Conservation (phyloP, 2,329 filamentous ascomycete genomes). For the Pseudopithomyces chartarum region DNA sequence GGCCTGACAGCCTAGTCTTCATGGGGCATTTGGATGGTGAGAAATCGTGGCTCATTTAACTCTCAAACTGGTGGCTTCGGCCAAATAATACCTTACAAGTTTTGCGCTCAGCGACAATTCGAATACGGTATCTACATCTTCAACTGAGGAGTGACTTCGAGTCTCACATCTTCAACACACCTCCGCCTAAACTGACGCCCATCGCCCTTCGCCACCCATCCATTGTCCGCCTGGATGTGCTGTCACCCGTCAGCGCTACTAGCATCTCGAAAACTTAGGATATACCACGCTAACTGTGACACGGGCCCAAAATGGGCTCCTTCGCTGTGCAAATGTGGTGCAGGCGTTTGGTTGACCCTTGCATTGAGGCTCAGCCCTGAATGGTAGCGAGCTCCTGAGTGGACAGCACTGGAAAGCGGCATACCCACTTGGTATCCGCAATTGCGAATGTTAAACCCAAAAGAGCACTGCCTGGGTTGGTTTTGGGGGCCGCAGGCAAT, state of each 20-base stretch:
- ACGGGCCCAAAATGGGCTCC: background rate
- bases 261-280: background rate
- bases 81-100: too few relatives aligned
- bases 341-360: background rate
- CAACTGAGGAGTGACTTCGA: background rate
- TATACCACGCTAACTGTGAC: background rate
- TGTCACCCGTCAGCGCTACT: slow-evolving; percentile 3
- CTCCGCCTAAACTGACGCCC: too few relatives aligned
- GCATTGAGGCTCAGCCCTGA: slow-evolving; percentile 1
- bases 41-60: background rate
- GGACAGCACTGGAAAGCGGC: background rate
- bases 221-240: background rate
- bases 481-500: background rate
- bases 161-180: background rate
- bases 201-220: background rate
- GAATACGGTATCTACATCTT: background rate
- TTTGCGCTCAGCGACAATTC: too few relatives aligned
- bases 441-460: background rate
- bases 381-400: background rate
- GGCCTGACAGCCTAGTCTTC: background rate
- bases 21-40: background rate
- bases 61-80: background rate
- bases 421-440: background rate
- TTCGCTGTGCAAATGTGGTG: background rate
- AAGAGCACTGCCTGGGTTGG: background rate